phyloP scores from a whole-genome alignment of 192 early-diverging fungal genomes.

The Backusella parvicylindrica region DNA sequence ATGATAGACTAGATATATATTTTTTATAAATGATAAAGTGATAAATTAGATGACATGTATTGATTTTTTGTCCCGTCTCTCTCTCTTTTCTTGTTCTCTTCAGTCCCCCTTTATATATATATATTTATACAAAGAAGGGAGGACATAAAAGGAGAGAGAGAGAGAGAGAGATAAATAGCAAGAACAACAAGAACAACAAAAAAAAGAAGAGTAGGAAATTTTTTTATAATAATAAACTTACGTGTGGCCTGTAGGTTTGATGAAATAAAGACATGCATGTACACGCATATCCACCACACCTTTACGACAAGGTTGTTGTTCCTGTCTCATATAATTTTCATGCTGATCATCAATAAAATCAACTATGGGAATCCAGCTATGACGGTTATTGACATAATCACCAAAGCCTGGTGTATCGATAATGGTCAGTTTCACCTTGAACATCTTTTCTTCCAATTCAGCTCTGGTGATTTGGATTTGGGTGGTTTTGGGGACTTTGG shows the following conservation, averaged over 20 bases:
- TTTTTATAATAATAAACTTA: conserved; percentile 17
- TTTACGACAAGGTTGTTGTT: conserved; percentile 81
- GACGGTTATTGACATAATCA: conserved; percentile 89
- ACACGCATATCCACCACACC: conserved; percentile 92
- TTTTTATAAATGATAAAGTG: too few relatives aligned
- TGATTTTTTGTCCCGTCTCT: too few relatives aligned
- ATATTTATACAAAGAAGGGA: background rate
- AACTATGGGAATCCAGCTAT: conserved; percentile 97
- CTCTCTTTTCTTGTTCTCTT: background rate
- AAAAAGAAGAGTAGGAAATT: background rate
- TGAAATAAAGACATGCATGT: conserved; percentile 98
- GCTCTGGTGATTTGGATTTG: conserved; percentile 96
- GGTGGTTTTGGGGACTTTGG: conserved; percentile 90
- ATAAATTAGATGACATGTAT: too few relatives aligned
- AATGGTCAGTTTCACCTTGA: conserved; percentile 93
- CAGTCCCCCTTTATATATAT: background rate
- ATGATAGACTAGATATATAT: conserved; percentile 57
- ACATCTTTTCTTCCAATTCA: conserved; percentile 97
- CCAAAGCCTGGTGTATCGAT: conserved; percentile 91
- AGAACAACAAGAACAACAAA: background rate
- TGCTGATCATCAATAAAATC: conserved; percentile 99
- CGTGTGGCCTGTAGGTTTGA: conserved; percentile 97
- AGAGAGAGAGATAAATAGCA: background rate
- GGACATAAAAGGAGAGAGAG: background rate
- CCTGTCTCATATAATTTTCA: conserved; percentile 89